A percentile compares a stretch with the other conserved stretches of the same genome.
Conservation (phyloP, 306 rosid species). For the Prunus campanulata region DNA sequence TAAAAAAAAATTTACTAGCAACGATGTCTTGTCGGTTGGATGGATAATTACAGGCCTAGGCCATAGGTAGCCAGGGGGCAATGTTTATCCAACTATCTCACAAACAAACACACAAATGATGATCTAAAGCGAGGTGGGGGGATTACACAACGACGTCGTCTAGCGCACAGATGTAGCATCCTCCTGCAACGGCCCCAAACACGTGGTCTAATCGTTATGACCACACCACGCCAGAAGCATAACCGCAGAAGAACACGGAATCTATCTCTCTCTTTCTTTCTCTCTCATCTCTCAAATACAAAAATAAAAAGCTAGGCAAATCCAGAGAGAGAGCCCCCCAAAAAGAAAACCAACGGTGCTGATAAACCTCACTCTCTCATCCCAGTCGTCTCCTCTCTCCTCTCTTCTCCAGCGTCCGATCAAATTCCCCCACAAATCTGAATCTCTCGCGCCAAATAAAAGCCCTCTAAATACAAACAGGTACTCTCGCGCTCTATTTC, state of each 20-base stretch:
- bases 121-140: neutral
- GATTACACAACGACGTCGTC: conserved; percentile 2
- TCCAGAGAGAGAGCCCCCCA: neutral
- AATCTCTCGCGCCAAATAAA: conserved; percentile 69
- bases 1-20: too few species aligned
- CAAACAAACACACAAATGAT: neutral
- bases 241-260: neutral
- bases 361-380: conserved; percentile 66
- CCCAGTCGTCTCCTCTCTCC: conserved; percentile 76
- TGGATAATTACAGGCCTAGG: neutral
- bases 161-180: neutral
- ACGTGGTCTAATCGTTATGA: conserved; percentile 21
- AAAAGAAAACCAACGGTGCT: conserved; percentile 75
- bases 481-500: neutral
- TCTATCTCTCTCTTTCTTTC: neutral
- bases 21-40: neutral
- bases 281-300: neutral
- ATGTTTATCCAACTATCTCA: neutral
- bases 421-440: conserved; percentile 48
- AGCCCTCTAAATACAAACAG: neutral
- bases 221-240: neutral
- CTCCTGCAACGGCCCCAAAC: neutral
- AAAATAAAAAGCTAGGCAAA: neutral
- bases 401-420: conserved; percentile 99
- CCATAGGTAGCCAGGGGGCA: neutral